Conservation (phyloP, 768 basidiomycete genomes). For the Hemileccinum rubropunctum region DNA sequence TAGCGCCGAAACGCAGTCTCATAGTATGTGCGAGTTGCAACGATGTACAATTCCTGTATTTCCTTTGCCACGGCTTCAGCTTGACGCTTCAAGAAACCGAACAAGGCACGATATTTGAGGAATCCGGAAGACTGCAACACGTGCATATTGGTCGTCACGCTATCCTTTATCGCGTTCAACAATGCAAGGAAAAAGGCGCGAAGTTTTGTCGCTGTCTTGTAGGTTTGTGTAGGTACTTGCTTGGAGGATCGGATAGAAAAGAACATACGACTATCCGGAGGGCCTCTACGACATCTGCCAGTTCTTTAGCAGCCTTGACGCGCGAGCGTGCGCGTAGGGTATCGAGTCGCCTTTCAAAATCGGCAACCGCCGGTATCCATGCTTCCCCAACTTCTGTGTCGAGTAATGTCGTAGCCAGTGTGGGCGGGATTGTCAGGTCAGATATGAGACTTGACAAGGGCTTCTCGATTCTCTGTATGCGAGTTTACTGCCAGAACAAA, state of each 20-base stretch:
- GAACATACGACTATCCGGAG: constrained; percentile 79
- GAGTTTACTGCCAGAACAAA: constrained; percentile 1
- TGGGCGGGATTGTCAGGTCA: constrained; percentile 81
- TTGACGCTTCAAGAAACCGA: constrained; percentile 81
- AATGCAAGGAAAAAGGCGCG: constrained; percentile 82
- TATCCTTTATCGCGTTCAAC: constrained; percentile 77
- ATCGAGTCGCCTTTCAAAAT: constrained; percentile 75
- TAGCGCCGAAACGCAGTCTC: constrained; percentile 96
- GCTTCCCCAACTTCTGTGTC: constrained; percentile 82
- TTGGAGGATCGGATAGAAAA: background rate
- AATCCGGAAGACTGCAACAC: constrained; percentile 87
- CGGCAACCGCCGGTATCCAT: constrained; percentile 83
- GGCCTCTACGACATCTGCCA: constrained; percentile 82
- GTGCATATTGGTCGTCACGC: constrained; percentile 89
- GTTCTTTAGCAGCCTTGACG: constrained; percentile 83
- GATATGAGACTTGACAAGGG: constrained; percentile 78
- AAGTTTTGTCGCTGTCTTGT: constrained; percentile 84
- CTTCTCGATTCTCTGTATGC: constrained; percentile 76
- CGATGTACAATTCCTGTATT: constrained; percentile 82
- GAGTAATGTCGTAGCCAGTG: constrained; percentile 70
- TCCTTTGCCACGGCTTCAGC: constrained; percentile 81
- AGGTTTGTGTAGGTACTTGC: constrained; percentile 1
- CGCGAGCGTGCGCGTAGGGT: constrained; percentile 69
- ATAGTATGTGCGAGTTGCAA: constrained; percentile 84
- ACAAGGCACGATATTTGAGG: constrained; percentile 79